Conservation (phyloP, 1,139 yeast species). For the Candida anutae region DNA sequence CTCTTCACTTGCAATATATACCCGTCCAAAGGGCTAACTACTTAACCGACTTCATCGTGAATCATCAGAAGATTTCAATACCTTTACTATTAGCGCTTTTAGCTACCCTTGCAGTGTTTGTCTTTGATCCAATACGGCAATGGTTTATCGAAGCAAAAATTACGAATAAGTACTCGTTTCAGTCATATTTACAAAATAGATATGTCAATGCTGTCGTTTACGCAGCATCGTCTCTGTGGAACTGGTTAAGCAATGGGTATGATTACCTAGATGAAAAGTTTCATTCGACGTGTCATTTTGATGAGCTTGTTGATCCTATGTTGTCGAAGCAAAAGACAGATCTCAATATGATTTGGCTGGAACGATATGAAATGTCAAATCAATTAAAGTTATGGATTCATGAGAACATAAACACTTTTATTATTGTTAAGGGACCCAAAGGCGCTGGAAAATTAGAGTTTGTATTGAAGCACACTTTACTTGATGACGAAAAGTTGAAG, state of each 20-base stretch:
- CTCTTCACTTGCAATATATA: slow-evolving; percentile 66
- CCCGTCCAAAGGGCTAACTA: slow-evolving; percentile 46
- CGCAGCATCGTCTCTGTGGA: slow-evolving; percentile 18
- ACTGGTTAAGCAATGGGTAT: slow-evolving; percentile 24
- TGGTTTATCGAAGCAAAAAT: slow-evolving; percentile 72
- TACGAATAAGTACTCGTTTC: slow-evolving; percentile 38
- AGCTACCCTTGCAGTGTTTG: slow-evolving; percentile 74
- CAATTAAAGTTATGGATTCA: slow-evolving; percentile 73
- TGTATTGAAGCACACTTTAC: slow-evolving; percentile 62
- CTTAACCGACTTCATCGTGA: slow-evolving; percentile 49
- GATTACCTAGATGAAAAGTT: slow-evolving; percentile 12
- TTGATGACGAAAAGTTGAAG: slow-evolving; percentile 32
- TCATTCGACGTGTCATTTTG: slow-evolving; percentile 2
- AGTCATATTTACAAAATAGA: slow-evolving; percentile 23
- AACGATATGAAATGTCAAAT: slow-evolving; percentile 58
- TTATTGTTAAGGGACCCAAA: slow-evolving; percentile 84
- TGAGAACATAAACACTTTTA: slow-evolving; percentile 60
- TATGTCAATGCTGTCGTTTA: slow-evolving; percentile 18
- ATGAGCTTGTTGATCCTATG: too few species aligned
- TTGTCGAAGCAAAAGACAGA: slow-evolving; percentile 8
- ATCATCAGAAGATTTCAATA: slow-evolving; percentile 75
- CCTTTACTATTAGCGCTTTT: slow-evolving; percentile 41
- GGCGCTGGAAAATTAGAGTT: slow-evolving; percentile 89
- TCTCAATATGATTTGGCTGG: slow-evolving; percentile 55
- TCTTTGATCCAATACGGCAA: slow-evolving; percentile 89